These are phyloP conservation scores for Pterulicium gracile DNA, from an alignment of 1,284 basidiomycete genomes.

Conservation along the genomic window DNA sequence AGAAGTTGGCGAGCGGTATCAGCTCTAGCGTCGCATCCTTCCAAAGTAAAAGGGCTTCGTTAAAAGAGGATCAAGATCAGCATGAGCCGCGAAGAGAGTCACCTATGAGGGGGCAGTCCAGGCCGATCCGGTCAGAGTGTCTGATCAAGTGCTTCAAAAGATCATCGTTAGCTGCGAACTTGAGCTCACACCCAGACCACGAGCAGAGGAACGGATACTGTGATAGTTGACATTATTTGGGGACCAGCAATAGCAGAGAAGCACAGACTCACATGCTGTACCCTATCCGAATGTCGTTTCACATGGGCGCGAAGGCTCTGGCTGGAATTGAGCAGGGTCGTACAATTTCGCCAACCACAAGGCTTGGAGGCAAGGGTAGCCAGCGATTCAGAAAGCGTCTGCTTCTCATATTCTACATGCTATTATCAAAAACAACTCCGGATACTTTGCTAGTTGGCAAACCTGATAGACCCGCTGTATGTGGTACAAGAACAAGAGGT, in stretches of 20 bases:
- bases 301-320: not conserved
- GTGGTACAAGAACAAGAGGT: not conserved
- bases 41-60: too few species aligned
- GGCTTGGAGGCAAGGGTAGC: not conserved
- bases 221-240: not conserved
- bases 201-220: not conserved
- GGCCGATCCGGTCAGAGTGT: not conserved
- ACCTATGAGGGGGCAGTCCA: not conserved
- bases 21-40: not conserved
- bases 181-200: not conserved
- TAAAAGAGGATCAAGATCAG: too few species aligned
- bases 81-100: too few species aligned
- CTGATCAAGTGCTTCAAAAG: not conserved
- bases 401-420: not conserved
- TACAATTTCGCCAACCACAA: not conserved
- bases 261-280: not conserved
- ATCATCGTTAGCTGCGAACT: not conserved
- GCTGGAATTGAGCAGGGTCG: not conserved
- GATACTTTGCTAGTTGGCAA: not conserved
- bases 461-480: not conserved
- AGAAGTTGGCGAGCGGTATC: not conserved
- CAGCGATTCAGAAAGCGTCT: not conserved
- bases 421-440: not conserved
- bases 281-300: not conserved
- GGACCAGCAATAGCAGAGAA: not conserved